These are phyloP conservation scores for Purpureocillium takamizusanense DNA, from an alignment of 2,329 filamentous ascomycete genomes.

Conservation along the genomic window DNA sequence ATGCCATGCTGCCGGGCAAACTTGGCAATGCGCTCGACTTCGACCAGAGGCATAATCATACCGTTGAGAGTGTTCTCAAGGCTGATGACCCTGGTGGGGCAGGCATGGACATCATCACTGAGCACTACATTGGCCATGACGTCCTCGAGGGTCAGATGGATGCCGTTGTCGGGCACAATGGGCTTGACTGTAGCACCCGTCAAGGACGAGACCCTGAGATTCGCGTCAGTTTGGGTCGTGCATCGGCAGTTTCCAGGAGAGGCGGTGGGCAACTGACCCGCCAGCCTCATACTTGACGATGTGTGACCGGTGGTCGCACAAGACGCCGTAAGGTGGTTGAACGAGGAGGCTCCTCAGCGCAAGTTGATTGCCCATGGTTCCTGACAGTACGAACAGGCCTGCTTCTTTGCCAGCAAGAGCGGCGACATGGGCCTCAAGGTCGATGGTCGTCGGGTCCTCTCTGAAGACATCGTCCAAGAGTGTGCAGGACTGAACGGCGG, in stretches of 20 bases:
- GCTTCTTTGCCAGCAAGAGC: slow-evolving; percentile 65
- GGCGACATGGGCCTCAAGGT: slow-evolving; percentile 68
- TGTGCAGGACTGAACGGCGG: slow-evolving; percentile 64
- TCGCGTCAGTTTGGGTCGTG: slow-evolving; percentile 8
- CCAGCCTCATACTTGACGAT: slow-evolving; percentile 61
- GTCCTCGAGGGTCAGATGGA: slow-evolving; percentile 70
- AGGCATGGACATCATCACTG: slow-evolving; percentile 63
- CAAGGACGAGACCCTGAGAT: slow-evolving; percentile 54
- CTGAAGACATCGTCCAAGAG: slow-evolving; percentile 77
- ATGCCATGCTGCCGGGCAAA: slow-evolving; percentile 60
- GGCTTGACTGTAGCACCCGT: slow-evolving; percentile 62
- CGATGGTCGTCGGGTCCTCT: slow-evolving; percentile 70
- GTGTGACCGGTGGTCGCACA: slow-evolving; percentile 73
- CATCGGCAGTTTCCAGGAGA: not conserved
- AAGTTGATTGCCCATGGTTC: slow-evolving; percentile 92
- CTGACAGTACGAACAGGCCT: slow-evolving; percentile 73
- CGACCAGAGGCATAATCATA: slow-evolving; percentile 65
- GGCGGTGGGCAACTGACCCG: slow-evolving; percentile 31
- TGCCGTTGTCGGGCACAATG: slow-evolving; percentile 60
- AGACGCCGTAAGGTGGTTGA: slow-evolving; percentile 70
- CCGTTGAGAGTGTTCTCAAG: slow-evolving; percentile 83
- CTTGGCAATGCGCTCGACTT: slow-evolving; percentile 57
- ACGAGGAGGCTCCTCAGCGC: slow-evolving; percentile 68
- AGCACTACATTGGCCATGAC: slow-evolving; percentile 57
- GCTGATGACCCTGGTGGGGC: slow-evolving; percentile 72